phyloP scores from a whole-genome alignment of 441 rosid genomes.

The Euphorbia celastroides region DNA sequence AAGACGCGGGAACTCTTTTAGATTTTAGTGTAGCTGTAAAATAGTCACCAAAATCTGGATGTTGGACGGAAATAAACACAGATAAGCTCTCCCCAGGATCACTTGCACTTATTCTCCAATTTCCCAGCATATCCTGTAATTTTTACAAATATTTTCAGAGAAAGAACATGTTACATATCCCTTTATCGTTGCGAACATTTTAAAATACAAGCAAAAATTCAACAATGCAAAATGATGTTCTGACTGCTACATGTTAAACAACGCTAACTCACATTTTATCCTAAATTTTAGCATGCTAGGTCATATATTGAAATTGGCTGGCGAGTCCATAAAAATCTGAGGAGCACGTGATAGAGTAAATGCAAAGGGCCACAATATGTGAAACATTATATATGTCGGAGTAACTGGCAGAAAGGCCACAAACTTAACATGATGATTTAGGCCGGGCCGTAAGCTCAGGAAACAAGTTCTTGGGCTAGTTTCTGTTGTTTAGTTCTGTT shows the following conservation, averaged over 20 bases:
- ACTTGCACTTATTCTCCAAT: constrained; percentile 64
- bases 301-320: not conserved
- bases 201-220: not conserved
- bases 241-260: not conserved
- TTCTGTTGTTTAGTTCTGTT: not conserved
- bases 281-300: not conserved
- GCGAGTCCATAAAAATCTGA: not conserved
- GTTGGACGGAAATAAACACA: constrained; percentile 57
- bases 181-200: not conserved
- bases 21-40: constrained; percentile 69
- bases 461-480: not conserved
- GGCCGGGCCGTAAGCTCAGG: not conserved
- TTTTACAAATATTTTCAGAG: constrained; percentile 4
- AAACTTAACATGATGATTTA: not conserved
- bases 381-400: not conserved
- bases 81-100: constrained; percentile 57
- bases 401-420: not conserved
- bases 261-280: not conserved
- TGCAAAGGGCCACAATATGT: not conserved
- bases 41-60: constrained; percentile 74
- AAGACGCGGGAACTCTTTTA: constrained; percentile 34
- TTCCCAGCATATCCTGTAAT: constrained; percentile 83
- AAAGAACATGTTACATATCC: not conserved
- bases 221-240: not conserved
- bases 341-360: not conserved